Percentiles rank a stretch among this genome's conserved stretches.
Conservation (phyloP, 352 stramenopile species). For the Pythium sp. region DNA sequence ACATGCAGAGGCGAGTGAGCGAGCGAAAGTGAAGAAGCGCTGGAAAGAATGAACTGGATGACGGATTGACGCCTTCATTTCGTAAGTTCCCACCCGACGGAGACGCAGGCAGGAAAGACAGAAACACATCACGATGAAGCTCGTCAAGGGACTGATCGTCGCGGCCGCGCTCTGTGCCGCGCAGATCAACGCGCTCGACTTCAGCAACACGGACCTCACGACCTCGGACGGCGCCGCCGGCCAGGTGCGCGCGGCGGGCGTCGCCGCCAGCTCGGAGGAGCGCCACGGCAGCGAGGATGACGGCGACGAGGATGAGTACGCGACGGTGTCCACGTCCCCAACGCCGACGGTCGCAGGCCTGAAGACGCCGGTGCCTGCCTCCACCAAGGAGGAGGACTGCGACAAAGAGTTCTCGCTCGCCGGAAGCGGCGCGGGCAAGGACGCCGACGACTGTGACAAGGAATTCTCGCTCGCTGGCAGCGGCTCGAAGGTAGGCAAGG, state of each 20-base stretch:
- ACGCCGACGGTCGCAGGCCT: slow-evolving; percentile 12
- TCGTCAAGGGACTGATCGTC: slow-evolving; percentile 47
- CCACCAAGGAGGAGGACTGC: slow-evolving; percentile 22
- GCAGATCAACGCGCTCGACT: slow-evolving; percentile 55
- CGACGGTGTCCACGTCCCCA: slow-evolving; percentile 7
- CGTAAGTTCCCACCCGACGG: slow-evolving; percentile 8
- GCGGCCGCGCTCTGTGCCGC: slow-evolving; percentile 50
- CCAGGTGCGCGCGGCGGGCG: slow-evolving; percentile 23
- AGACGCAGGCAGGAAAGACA: slow-evolving; percentile 6
- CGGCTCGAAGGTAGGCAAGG: not conserved
- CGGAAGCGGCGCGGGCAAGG: slow-evolving; percentile 20
- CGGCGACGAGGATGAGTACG: not conserved
- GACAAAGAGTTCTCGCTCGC: slow-evolving; percentile 35
- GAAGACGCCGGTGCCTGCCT: not conserved
- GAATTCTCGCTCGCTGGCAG: slow-evolving; percentile 12
- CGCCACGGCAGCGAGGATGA: slow-evolving; percentile 1
- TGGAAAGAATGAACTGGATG: not conserved
- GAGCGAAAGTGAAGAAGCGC: not conserved
- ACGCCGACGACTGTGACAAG: slow-evolving; percentile 25
- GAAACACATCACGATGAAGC: slow-evolving; percentile 26
- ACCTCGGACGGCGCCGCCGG: slow-evolving; percentile 15
- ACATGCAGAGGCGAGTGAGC: not conserved
- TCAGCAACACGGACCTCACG: slow-evolving; percentile 23
- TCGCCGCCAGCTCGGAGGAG: slow-evolving; percentile 12
- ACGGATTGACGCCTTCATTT: slow-evolving; percentile 11